These are phyloP conservation scores for Melanomma pulvis-pyrius DNA, from an alignment of 495 filamentous ascomycete genomes.

Conservation along the genomic window DNA sequence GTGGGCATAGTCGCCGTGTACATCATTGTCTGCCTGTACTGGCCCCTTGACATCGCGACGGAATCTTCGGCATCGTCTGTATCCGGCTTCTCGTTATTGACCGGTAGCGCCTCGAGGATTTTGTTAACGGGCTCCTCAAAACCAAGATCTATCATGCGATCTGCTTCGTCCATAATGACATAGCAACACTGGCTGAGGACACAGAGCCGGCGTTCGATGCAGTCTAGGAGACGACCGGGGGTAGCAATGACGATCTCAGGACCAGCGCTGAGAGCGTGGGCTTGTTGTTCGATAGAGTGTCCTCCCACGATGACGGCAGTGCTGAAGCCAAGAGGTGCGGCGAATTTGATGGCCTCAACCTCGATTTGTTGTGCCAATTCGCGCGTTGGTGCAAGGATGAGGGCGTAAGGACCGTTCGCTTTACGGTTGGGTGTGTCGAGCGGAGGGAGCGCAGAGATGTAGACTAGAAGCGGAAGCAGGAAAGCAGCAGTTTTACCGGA, in stretches of 20 bases:
- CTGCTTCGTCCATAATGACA: constrained; percentile 97
- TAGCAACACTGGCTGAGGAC: constrained; percentile 97
- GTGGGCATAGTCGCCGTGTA: constrained; percentile 98
- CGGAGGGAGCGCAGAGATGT: constrained; percentile 88
- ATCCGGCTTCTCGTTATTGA: constrained; percentile 93
- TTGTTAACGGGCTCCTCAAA: constrained; percentile 98
- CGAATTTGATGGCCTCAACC: constrained; percentile 91
- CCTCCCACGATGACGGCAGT: constrained; percentile 97
- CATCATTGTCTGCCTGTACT: constrained; percentile 99
- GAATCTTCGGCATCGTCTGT: constrained; percentile 91
- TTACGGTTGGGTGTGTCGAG: constrained; percentile 88
- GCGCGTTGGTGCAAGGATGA: constrained; percentile 96
- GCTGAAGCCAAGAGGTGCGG: constrained; percentile 86
- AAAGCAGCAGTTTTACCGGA: constrained; percentile 99
- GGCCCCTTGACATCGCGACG: constrained; percentile 76
- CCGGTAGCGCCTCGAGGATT: constrained; percentile 95
- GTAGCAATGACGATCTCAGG: constrained; percentile 99
- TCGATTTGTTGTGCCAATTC: constrained; percentile 99
- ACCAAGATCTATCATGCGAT: constrained; percentile 98
- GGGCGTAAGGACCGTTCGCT: constrained; percentile 85
- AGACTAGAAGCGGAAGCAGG: constrained; percentile 89
- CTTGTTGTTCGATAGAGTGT: constrained; percentile 93
- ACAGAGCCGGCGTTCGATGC: constrained; percentile 88
- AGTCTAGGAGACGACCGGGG: constrained; percentile 94
- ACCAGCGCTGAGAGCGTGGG: constrained; percentile 88